Conservation (phyloP, 371 early-diverging fungal species). For the Batrachochytrium dendrobatidis region DNA sequence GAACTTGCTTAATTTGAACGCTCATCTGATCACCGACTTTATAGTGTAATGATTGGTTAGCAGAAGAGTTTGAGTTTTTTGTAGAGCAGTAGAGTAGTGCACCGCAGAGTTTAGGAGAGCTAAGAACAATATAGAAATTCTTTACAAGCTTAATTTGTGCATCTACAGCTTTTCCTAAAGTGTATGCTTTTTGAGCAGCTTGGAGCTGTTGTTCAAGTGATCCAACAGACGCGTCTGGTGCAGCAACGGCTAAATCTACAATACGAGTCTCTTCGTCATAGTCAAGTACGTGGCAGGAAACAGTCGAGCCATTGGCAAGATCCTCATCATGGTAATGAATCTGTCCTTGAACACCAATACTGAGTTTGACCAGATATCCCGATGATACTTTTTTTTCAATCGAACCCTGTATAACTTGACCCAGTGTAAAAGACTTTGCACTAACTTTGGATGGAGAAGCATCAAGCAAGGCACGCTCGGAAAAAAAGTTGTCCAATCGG, state of each 20-base stretch:
- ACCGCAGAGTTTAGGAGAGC: constrained; percentile 47
- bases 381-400: constrained; percentile 49
- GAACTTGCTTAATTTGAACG: constrained; percentile 2
- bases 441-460: constrained; percentile 10
- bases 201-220: not conserved
- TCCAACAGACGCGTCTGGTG: not conserved
- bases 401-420: constrained; percentile 34
- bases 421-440: constrained; percentile 21
- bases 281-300: constrained; percentile 56
- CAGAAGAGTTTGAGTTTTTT: constrained; percentile 47
- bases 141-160: constrained; percentile 63
- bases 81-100: constrained; percentile 48
- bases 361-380: constrained; percentile 49
- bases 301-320: constrained; percentile 31
- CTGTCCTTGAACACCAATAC: constrained; percentile 42
- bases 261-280: constrained; percentile 51
- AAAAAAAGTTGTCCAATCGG: constrained; percentile 9
- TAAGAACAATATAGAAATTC: constrained; percentile 62
- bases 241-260: constrained; percentile 41
- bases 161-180: constrained; percentile 34
- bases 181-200: constrained; percentile 26
- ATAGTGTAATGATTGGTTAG: constrained; percentile 47
- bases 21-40: constrained; percentile 19
- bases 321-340: constrained; percentile 34
- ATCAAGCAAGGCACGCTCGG: constrained; percentile 11